Conservation (phyloP, 495 filamentous ascomycete species). For the Talaromyces trachyspermus region DNA sequence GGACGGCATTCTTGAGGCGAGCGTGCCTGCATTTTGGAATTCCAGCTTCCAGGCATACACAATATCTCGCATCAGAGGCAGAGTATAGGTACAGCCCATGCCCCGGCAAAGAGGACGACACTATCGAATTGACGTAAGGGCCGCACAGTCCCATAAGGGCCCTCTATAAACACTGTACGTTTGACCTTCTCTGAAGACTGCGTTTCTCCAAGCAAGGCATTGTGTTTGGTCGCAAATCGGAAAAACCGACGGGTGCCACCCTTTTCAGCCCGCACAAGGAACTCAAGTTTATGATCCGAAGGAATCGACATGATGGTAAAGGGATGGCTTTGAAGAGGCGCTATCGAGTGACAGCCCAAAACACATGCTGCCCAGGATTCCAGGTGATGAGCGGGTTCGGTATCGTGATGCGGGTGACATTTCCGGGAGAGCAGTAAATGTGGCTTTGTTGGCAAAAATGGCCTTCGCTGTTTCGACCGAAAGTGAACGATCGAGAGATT, state of each 20-base stretch:
- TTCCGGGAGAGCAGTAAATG: slow-evolving; percentile 53
- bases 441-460: slow-evolving; percentile 42
- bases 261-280: slow-evolving; percentile 61
- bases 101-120: slow-evolving; percentile 56
- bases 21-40: slow-evolving; percentile 12
- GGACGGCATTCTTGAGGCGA: background rate
- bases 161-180: slow-evolving; percentile 34
- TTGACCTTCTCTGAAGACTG: slow-evolving; percentile 20
- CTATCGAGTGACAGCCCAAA: slow-evolving; percentile 65
- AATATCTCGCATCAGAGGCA: slow-evolving; percentile 47
- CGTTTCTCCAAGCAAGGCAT: slow-evolving; percentile 12
- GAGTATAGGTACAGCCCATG: slow-evolving; percentile 48
- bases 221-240: slow-evolving; percentile 48
- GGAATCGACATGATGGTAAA: slow-evolving; percentile 70
- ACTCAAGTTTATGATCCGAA: slow-evolving; percentile 52
- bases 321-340: slow-evolving; percentile 67
- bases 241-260: slow-evolving; percentile 66
- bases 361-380: slow-evolving; percentile 72
- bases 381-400: slow-evolving; percentile 61
- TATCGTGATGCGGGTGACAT: slow-evolving; percentile 63
- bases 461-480: slow-evolving; percentile 14
- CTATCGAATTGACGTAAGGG: slow-evolving; percentile 50
- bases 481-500: slow-evolving; percentile 58
- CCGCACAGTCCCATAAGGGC: slow-evolving; percentile 45
- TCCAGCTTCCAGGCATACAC: slow-evolving; percentile 29